Percentiles rank a stretch among this genome's conserved stretches.
Evolutionary conservation across 139 green algal genomes (phyloP).

Genomic region (Chlamydomonas sphaeroides): DNA sequence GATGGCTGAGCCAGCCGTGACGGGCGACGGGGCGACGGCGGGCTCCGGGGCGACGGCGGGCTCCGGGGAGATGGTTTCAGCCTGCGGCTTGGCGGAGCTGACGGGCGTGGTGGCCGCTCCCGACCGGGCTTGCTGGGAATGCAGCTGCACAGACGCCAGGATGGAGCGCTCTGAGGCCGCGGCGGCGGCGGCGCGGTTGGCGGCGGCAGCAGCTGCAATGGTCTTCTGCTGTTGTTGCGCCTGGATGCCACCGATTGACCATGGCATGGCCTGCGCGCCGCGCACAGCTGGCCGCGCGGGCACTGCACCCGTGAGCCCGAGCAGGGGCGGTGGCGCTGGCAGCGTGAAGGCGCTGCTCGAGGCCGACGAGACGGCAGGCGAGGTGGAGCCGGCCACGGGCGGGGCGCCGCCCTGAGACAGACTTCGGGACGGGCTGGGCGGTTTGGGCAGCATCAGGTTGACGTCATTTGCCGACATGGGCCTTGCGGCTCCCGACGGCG

Average conservation of each 20-base stretch:
- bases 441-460: neutral
- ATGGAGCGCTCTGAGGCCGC: constrained; percentile 2
- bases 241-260: neutral
- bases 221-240: neutral
- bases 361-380: neutral
- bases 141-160: constrained; percentile 27
- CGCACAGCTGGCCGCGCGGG: neutral
- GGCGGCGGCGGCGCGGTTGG: neutral
- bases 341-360: neutral
- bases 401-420: neutral
- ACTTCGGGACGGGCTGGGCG: constrained; percentile 12
- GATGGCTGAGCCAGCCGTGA: neutral
- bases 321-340: neutral
- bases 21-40: neutral
- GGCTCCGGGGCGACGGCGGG: neutral
- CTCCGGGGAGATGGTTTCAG: no score
- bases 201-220: neutral
- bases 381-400: neutral
- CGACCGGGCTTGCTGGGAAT: no score
- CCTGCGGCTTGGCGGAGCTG: no score
- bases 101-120: no score
- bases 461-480: neutral
- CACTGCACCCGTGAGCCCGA: neutral
- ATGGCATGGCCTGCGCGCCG: neutral
- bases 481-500: neutral